Evolutionary conservation across 75 land plant genomes (phyloP).

Genomic region (Isoetes taiwanensis): DNA sequence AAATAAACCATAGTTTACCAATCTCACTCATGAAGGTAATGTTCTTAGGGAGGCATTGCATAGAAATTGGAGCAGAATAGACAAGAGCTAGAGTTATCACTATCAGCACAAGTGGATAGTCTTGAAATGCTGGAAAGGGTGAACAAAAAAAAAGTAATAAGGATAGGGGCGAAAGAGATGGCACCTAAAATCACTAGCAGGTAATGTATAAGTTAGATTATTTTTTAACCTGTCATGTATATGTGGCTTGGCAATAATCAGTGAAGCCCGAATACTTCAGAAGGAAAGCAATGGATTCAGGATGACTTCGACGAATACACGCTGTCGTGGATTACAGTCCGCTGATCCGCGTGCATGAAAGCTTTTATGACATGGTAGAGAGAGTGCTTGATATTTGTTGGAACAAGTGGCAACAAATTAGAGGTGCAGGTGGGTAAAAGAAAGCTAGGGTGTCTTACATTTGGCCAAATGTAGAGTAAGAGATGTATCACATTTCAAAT

Average conservation of each 20-base stretch:
- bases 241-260: too few species aligned
- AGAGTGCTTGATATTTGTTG: slow-evolving; percentile 43
- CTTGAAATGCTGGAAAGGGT: slow-evolving; percentile 8
- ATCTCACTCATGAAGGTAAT: not conserved
- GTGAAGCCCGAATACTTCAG: slow-evolving; percentile 58
- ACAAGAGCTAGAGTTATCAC: slow-evolving; percentile 9
- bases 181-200: slow-evolving; percentile 20
- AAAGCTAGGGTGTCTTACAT: too few species aligned
- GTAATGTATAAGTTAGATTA: too few species aligned
- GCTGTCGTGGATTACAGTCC: slow-evolving; percentile 54
- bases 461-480: too few species aligned
- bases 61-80: slow-evolving; percentile 22
- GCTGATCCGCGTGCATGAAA: slow-evolving; percentile 57
- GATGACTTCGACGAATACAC: slow-evolving; percentile 56
- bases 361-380: slow-evolving; percentile 48
- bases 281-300: slow-evolving; percentile 53
- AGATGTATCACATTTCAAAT: too few species aligned
- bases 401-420: too few species aligned
- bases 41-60: slow-evolving; percentile 14
- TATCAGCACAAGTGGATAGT: not conserved
- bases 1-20: not conserved
- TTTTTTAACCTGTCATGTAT: too few species aligned
- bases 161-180: slow-evolving; percentile 12
- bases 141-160: slow-evolving; percentile 11
- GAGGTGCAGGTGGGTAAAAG: too few species aligned